Conservation (phyloP, 352 stramenopile species). For the Elongisporangium anandrum region DNA sequence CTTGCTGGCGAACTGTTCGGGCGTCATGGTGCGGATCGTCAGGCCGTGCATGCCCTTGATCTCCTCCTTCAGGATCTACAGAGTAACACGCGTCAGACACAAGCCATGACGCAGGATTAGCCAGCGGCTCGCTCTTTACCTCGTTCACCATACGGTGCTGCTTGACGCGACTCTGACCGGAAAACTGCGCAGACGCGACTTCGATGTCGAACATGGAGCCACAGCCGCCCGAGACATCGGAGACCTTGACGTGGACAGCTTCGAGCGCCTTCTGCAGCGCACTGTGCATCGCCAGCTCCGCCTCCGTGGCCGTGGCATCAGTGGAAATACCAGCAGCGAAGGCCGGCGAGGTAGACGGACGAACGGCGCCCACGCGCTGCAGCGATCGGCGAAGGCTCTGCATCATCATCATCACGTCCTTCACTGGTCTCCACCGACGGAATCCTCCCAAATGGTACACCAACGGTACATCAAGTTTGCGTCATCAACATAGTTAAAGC, state of each 20-base stretch:
- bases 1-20: constrained; percentile 67
- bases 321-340: neutral
- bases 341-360: neutral
- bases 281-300: constrained; percentile 68
- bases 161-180: constrained; percentile 78
- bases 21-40: constrained; percentile 78
- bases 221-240: constrained; percentile 85
- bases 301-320: constrained; percentile 25
- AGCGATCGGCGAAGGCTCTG: neutral
- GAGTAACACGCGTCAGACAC: neutral
- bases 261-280: constrained; percentile 52
- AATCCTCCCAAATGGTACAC: neutral
- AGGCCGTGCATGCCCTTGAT: constrained; percentile 86
- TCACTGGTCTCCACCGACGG: neutral
- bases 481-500: neutral
- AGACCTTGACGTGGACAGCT: constrained; percentile 77
- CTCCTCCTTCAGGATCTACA: constrained; percentile 74
- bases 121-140: constrained; percentile 16
- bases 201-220: constrained; percentile 88
- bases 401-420: neutral
- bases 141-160: constrained; percentile 87
- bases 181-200: constrained; percentile 75
- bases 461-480: neutral
- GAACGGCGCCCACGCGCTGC: neutral
- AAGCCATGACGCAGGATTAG: constrained; percentile 2